Percentiles rank a stretch among this genome's conserved stretches.
These are phyloP conservation scores for Rhytidhysteron rufulum DNA, from an alignment of 2,329 filamentous ascomycete genomes.

Conservation along the genomic window DNA sequence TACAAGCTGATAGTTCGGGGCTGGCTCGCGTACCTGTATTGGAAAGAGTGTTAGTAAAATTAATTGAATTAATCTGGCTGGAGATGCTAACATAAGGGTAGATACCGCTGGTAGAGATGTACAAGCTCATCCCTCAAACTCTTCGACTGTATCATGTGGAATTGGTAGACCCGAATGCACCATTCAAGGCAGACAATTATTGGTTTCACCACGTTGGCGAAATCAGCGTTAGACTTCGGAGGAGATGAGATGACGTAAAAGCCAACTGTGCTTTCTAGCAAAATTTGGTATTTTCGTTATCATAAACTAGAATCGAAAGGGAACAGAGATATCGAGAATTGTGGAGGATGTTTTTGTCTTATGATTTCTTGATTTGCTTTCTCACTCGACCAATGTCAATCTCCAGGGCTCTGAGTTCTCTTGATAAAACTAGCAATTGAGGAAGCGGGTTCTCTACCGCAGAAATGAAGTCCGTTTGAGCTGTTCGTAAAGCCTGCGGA, in stretches of 20 bases:
- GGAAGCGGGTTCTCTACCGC: conserved; percentile 58
- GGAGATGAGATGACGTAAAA: neutral
- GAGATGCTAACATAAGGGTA: neutral
- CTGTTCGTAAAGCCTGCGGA: conserved; percentile 47
- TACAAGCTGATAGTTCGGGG: neutral
- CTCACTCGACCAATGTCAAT: conserved; percentile 60
- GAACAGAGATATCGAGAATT: too few species aligned
- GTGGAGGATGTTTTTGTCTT: too few species aligned
- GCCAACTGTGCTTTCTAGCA: too few species aligned
- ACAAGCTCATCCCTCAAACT: conserved; percentile 3
- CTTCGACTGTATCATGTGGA: neutral
- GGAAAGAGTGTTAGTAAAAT: conserved; percentile 4
- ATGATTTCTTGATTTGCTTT: conserved; percentile 43
- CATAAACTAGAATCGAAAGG: too few species aligned
- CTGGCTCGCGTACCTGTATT: conserved; percentile 6
- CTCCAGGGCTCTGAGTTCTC: conserved; percentile 62
- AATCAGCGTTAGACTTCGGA: neutral
- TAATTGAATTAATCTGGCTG: neutral
- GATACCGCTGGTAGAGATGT: conserved; percentile 3
- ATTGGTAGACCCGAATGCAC: neutral
- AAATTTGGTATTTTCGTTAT: too few species aligned
- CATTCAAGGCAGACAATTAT: conserved; percentile 1
- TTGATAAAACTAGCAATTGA: conserved; percentile 53
- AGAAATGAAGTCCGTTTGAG: conserved; percentile 57
- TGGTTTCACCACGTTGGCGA: conserved; percentile 2